Evolutionary conservation across 208 protist genomes (phyloP).

Genomic region (Jaenimonas drosophilae): DNA sequence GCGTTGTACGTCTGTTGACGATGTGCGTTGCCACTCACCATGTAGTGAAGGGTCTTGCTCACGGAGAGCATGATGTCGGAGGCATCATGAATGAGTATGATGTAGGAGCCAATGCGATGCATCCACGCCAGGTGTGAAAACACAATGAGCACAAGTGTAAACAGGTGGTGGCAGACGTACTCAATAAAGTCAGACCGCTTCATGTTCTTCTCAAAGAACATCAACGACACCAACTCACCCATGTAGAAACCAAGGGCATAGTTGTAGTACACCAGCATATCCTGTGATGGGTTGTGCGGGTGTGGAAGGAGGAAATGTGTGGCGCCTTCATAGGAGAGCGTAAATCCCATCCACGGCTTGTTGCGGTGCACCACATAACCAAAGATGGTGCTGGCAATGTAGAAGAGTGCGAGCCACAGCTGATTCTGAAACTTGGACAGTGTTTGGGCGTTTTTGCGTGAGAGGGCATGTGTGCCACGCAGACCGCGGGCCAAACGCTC

Average conservation of each 20-base stretch:
- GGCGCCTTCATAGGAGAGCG: conserved; percentile 17
- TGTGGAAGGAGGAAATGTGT: conserved; percentile 32
- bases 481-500: no score
- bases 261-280: conserved; percentile 50
- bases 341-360: conserved; percentile 49
- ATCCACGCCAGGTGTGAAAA: conserved; percentile 41
- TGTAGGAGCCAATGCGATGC: conserved; percentile 61
- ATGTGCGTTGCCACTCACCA: conserved; percentile 16
- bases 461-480: conserved; percentile 11
- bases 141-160: conserved; percentile 44
- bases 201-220: conserved; percentile 33
- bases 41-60: conserved; percentile 53
- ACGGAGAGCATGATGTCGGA: conserved; percentile 62
- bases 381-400: conserved; percentile 38
- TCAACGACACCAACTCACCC: conserved; percentile 31
- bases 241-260: conserved; percentile 66
- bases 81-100: conserved; percentile 64
- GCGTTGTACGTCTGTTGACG: conserved; percentile 14
- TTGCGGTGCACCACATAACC: conserved; percentile 35
- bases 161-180: conserved; percentile 55
- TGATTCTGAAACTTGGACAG: conserved; percentile 73
- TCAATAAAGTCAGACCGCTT: conserved; percentile 61
- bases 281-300: conserved; percentile 30
- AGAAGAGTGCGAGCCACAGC: conserved; percentile 58
- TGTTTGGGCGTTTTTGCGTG: no score